Evolutionary conservation across 257 asterid species (phyloP).

Genomic region (Solanum peruvianum): DNA sequence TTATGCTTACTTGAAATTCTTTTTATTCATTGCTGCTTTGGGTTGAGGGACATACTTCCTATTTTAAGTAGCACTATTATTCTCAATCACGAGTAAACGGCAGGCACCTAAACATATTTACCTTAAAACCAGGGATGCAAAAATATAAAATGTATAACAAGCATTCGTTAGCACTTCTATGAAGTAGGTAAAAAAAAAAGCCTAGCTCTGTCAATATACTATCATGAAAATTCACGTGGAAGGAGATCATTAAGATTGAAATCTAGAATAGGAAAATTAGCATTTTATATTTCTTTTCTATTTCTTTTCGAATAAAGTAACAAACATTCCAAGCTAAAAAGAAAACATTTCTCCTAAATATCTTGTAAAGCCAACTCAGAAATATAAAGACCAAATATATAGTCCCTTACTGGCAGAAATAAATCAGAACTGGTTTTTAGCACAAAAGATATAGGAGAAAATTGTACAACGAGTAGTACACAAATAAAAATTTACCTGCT

Average conservation of each 20-base stretch:
- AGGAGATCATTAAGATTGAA: not conserved
- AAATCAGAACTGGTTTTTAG: not conserved
- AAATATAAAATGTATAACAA: not conserved
- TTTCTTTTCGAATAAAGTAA: not conserved
- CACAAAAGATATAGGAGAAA: not conserved
- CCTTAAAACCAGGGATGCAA: not conserved
- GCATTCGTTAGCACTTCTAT: not conserved
- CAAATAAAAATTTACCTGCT: constrained; percentile 47
- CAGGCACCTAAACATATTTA: not conserved
- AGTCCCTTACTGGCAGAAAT: not conserved
- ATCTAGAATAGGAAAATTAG: not conserved
- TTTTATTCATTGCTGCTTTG: not conserved
- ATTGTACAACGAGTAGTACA: not conserved
- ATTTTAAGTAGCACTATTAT: not conserved
- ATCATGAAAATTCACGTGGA: not conserved
- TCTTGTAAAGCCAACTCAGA: not conserved
- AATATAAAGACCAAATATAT: not conserved
- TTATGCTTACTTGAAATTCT: not conserved
- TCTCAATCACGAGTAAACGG: not conserved
- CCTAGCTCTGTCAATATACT: not conserved
- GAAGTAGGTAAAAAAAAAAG: not conserved
- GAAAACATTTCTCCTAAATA: not conserved
- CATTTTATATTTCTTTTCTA: not conserved
- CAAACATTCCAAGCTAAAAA: not conserved
- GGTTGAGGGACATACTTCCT: not conserved